Conservation (phyloP, 805 yeast genomes). For the Monosporozyma aerobia region DNA sequence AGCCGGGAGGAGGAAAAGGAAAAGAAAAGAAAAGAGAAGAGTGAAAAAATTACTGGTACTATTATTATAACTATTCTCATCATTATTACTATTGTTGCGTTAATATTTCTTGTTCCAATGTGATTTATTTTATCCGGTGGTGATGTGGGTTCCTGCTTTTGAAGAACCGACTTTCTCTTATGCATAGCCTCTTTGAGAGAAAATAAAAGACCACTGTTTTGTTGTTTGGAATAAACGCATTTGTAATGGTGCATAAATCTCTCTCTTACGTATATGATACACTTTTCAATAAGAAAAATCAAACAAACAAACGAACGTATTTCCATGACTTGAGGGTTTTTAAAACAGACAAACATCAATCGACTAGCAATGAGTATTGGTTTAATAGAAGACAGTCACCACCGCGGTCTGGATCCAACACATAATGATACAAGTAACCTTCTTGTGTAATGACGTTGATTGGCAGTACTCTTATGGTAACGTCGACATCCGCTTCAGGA, state of each 20-base stretch:
- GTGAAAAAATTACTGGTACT: too few relatives aligned
- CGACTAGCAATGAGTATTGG: slow-evolving; percentile 46
- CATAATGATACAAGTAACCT: slow-evolving; percentile 75
- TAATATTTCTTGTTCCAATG: background rate
- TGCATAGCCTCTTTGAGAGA: background rate
- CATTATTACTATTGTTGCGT: background rate
- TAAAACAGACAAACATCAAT: slow-evolving; percentile 1
- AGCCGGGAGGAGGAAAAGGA: background rate
- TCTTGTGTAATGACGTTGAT: slow-evolving; percentile 67
- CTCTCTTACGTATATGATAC: too few relatives aligned
- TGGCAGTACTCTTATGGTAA: slow-evolving; percentile 28
- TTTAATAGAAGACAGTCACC: slow-evolving; percentile 82
- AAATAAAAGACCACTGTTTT: too few relatives aligned
- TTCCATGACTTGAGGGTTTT: too few relatives aligned
- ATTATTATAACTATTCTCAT: too few relatives aligned
- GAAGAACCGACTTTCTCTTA: background rate
- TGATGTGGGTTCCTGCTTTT: background rate
- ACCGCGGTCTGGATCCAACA: slow-evolving; percentile 77
- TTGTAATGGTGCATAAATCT: too few relatives aligned
- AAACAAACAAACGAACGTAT: too few relatives aligned
- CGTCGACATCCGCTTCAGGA: slow-evolving; percentile 2
- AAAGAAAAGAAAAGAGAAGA: too few relatives aligned
- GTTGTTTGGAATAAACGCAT: too few relatives aligned
- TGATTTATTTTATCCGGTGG: background rate
- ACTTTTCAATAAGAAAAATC: too few relatives aligned